Evolutionary conservation across 2,329 filamentous ascomycete species (phyloP).

Genomic region (Arthrobotrys musiformis): DNA sequence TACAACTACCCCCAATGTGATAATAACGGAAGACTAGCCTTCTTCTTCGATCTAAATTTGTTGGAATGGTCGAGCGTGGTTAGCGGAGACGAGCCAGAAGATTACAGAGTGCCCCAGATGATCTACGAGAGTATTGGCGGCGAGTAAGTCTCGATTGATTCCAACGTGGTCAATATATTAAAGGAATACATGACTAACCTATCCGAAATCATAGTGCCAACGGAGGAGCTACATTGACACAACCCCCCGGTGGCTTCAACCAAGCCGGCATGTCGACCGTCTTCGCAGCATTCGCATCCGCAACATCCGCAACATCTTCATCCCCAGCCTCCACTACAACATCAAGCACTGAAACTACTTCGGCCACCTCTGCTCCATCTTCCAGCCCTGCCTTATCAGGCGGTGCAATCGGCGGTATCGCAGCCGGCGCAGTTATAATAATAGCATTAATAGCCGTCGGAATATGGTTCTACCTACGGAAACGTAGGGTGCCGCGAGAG

Average conservation of each 20-base stretch:
- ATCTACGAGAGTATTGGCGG: constrained; percentile 44
- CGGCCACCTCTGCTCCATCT: background rate
- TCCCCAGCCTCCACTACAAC: background rate
- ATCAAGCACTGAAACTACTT: background rate
- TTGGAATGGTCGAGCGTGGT: constrained; percentile 37
- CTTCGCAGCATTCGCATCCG: constrained; percentile 41
- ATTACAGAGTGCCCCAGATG: constrained; percentile 33
- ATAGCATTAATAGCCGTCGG: constrained; percentile 30
- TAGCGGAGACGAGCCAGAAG: constrained; percentile 7
- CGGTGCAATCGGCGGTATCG: constrained; percentile 40
- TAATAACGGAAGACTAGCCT: constrained; percentile 1
- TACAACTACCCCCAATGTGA: constrained; percentile 40
- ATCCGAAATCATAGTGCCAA: constrained; percentile 23
- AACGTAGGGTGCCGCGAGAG: constrained; percentile 7
- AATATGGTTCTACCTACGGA: constrained; percentile 39
- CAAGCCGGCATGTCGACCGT: constrained; percentile 44
- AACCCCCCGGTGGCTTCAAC: constrained; percentile 46
- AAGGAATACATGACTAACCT: background rate
- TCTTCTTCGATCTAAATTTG: constrained; percentile 48
- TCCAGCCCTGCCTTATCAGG: constrained; percentile 9
- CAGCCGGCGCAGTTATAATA: constrained; percentile 22
- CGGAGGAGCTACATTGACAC: constrained; percentile 43
- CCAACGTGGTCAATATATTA: background rate
- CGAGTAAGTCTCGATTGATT: constrained; percentile 9
- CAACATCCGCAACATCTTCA: constrained; percentile 14